Evolutionary conservation across 2,329 filamentous ascomycete species (phyloP), one percentile per base, ranked within the genome.

Genomic region (Aureobasidium namibiae): DNA sequence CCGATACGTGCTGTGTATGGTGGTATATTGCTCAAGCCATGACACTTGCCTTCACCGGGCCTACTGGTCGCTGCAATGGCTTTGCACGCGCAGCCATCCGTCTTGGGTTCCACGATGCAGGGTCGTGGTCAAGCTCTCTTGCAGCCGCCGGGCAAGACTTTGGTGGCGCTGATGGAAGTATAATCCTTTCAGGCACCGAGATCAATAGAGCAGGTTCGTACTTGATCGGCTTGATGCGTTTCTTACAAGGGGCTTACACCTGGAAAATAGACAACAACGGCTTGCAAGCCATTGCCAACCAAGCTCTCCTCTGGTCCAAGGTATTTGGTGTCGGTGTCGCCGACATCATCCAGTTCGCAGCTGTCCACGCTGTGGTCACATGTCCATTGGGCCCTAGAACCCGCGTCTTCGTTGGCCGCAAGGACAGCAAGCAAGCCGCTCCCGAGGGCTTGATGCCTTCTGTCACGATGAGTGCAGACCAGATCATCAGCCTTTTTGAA

Each of bases 81-180:
- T 60, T 71, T 16, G 76, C 75, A 0, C 73, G 76, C n/a, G 73
- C 68, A 4, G 76, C 76, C 18, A 74, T 79, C 61, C 74, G 77
- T 16, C 68, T 74, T 6, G 75, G 75, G 10, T 80, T 79, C 66
- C 77, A 80, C 64, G 77, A 79, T 61, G 76, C 76, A 1, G 76
- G 67, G 8, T 71, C 72, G 3, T 79, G 74, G 76, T 70, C 71
- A 60, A 69, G 67, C 63, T 63, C 65, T 7, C 66, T 67, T 36
- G 70, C 72, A 0, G 33, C 67, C 14, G 42, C 29, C 24, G 72
- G 71, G 11, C 59, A 63, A 24, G 65, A 64, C 16, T 70, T 68
- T 57, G 75, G 75, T 26, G 77, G 77, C 13, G 77, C 76, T 1
- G 77, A 80, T 61, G 77, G 77, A 7, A 77, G 74, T 13, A 66